Evolutionary conservation across 75 land plant genomes (phyloP).

Genomic region (Pseudotsuga menziesii): DNA sequence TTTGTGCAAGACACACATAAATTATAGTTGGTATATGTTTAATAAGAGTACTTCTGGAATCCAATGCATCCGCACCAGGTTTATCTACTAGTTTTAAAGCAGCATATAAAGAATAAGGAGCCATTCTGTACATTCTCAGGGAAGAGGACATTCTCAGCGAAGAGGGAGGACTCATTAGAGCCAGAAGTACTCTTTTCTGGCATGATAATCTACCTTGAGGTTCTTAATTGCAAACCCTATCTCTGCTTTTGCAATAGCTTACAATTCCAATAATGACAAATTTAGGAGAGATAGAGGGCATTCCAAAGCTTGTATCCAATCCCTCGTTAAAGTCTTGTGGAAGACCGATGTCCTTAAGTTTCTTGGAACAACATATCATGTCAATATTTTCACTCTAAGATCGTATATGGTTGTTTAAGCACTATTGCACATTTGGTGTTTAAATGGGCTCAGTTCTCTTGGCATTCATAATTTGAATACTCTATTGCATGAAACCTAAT

Average conservation of each 20-base stretch:
- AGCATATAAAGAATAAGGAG: slow-evolving; percentile 46
- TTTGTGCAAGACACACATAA: slow-evolving; percentile 39
- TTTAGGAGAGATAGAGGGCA: slow-evolving; percentile 18
- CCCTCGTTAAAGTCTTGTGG: background rate
- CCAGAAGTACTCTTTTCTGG: slow-evolving; percentile 32
- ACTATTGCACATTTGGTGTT: no score
- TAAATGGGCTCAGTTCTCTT: no score
- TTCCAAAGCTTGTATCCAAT: slow-evolving; percentile 37
- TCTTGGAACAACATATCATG: slow-evolving; percentile 44
- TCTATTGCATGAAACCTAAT: no score
- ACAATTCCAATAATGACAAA: slow-evolving; percentile 1
- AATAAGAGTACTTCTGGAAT: slow-evolving; percentile 51
- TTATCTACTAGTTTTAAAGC: slow-evolving; percentile 32
- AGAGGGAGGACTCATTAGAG: slow-evolving; percentile 25
- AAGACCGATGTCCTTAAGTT: slow-evolving; percentile 28
- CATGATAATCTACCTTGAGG: slow-evolving; percentile 27
- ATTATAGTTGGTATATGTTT: slow-evolving; percentile 30
- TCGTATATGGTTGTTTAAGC: no score
- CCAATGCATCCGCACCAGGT: slow-evolving; percentile 23
- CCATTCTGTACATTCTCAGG: slow-evolving; percentile 35
- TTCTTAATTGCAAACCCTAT: slow-evolving; percentile 34
- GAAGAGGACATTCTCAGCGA: no score
- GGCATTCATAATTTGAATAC: slow-evolving; percentile 24
- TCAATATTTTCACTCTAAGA: background rate
- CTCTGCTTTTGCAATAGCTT: slow-evolving; percentile 42